Percentiles rank a stretch among this genome's conserved stretches.
Conservation (phyloP, 2,329 filamentous ascomycete species). For the Chaetoscypha palmicola region DNA sequence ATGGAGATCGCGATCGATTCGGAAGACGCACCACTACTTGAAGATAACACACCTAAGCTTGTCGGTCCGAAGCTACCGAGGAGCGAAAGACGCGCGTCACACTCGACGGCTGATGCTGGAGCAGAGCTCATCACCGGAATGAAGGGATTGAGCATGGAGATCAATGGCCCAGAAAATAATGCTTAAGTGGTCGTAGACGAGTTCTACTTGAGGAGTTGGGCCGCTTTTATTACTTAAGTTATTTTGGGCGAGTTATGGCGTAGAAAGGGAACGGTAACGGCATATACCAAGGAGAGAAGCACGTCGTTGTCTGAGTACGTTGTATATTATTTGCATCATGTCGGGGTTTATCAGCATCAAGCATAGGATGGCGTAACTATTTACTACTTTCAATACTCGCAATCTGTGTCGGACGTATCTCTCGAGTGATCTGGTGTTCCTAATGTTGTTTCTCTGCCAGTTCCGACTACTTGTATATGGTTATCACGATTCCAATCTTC, state of each 20-base stretch:
- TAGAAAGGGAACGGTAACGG: neutral
- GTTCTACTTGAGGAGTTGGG: constrained; percentile 19
- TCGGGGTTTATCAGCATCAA: neutral
- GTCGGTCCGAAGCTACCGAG: neutral
- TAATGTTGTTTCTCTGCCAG: no score
- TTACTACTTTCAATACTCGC: no score
- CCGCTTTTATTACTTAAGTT: neutral
- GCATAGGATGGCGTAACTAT: constrained; percentile 1
- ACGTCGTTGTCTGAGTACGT: neutral
- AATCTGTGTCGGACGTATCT: no score
- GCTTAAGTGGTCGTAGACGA: no score
- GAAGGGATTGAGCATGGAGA: constrained; percentile 44
- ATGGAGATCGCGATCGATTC: constrained; percentile 21
- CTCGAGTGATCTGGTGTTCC: no score
- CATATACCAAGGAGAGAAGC: neutral
- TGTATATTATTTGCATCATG: neutral
- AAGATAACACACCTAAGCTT: constrained; percentile 5
- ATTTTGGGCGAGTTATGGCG: neutral
- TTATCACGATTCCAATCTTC: no score
- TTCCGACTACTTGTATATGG: no score
- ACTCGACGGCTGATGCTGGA: constrained; percentile 38
- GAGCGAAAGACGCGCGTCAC: constrained; percentile 7
- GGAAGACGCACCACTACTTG: constrained; percentile 9
- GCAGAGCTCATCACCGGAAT: constrained; percentile 56
- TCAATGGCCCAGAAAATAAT: constrained; percentile 25